These are phyloP conservation scores for Delitschia confertaspora DNA, from an alignment of 495 filamentous ascomycete genomes.

Conservation along the genomic window DNA sequence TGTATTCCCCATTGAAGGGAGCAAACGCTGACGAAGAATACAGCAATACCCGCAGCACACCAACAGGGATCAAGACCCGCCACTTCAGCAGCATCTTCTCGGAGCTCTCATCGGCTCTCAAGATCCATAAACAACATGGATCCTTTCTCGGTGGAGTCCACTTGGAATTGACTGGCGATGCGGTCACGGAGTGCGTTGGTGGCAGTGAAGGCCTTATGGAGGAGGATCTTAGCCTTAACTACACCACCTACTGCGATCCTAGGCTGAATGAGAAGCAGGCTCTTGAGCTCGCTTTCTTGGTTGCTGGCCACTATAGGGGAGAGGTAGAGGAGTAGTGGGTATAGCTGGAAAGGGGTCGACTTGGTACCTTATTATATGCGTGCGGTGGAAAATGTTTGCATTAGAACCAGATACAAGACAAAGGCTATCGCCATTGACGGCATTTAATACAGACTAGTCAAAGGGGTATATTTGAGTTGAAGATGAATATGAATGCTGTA, in stretches of 20 bases:
- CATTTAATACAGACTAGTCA: too few species aligned
- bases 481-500: too few species aligned
- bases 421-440: too few species aligned
- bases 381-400: too few species aligned
- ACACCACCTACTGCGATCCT: conserved; percentile 93
- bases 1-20: not conserved
- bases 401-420: too few species aligned
- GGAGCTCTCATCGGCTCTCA: conserved; percentile 69
- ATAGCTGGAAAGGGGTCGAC: too few species aligned
- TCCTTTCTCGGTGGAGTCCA: conserved; percentile 90
- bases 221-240: conserved; percentile 76
- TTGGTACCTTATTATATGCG: too few species aligned
- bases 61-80: conserved; percentile 74
- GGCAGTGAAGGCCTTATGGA: conserved; percentile 81
- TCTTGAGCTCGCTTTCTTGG: conserved; percentile 84
- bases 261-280: conserved; percentile 96
- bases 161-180: conserved; percentile 88
- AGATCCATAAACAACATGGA: conserved; percentile 72
- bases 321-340: too few species aligned
- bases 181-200: conserved; percentile 92
- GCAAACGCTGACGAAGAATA: conserved; percentile 1
- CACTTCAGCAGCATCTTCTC: conserved; percentile 77
- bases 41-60: conserved; percentile 59
- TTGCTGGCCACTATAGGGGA: conserved; percentile 71
- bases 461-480: too few species aligned